phyloP scores from a whole-genome alignment of 2,329 filamentous ascomycete genomes.

The Penicillium sp. region DNA sequence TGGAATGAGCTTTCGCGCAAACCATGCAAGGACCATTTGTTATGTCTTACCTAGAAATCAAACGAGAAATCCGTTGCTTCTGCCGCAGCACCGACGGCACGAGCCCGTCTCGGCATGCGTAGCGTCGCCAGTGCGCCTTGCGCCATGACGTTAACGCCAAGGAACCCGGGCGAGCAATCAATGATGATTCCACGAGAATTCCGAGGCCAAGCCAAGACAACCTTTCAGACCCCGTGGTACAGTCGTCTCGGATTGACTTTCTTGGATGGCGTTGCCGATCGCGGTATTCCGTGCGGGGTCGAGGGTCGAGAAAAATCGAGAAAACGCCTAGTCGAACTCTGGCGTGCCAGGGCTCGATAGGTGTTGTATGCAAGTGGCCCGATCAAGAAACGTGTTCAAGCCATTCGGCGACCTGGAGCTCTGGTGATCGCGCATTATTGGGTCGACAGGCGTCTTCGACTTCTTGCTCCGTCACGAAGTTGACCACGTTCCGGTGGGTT shows the following conservation, averaged over 20 bases:
- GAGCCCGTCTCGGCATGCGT: constrained; percentile 10
- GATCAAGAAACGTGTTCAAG: constrained; percentile 70
- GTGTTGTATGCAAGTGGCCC: constrained; percentile 28
- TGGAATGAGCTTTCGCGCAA: background rate
- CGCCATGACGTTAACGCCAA: constrained; percentile 27
- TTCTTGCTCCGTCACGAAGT: constrained; percentile 34
- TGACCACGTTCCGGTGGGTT: constrained; percentile 38
- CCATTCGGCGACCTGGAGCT: constrained; percentile 73
- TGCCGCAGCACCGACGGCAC: background rate
- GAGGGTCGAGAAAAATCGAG: constrained; percentile 22
- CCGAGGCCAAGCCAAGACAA: background rate
- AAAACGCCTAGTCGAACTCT: constrained; percentile 16
- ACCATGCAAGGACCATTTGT: background rate
- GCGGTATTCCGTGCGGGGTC: constrained; percentile 10
- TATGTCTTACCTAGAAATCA: background rate
- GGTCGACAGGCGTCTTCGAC: constrained; percentile 55
- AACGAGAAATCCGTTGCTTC: background rate
- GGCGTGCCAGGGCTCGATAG: background rate
- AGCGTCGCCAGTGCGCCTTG: constrained; percentile 5
- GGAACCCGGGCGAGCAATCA: constrained; percentile 2
- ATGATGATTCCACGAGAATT: background rate
- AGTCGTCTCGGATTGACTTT: constrained; percentile 9
- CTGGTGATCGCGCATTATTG: constrained; percentile 53
- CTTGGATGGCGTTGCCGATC: constrained; percentile 1
- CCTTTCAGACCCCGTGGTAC: background rate